These are phyloP conservation scores for Basipetospora chlamydospora DNA, from an alignment of 2,329 filamentous ascomycete genomes.

Conservation along the genomic window DNA sequence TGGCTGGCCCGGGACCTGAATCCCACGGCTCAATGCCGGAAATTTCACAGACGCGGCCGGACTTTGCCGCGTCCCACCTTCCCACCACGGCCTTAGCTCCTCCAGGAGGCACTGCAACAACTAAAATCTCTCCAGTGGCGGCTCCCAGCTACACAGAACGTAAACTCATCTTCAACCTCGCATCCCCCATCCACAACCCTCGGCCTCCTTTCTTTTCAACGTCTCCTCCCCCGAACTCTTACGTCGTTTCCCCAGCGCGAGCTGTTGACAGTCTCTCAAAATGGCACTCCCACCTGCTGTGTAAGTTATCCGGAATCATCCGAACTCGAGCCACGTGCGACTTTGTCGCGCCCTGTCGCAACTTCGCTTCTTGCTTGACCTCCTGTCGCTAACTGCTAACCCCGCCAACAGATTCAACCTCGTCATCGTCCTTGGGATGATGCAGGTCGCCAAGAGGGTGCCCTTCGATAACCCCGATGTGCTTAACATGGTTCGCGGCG, in stretches of 20 bases:
- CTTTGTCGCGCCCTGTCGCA: not conserved
- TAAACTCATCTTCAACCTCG: not conserved
- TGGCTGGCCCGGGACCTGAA: too few relatives aligned
- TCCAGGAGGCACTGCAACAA: not conserved
- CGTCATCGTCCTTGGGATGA: conserved; percentile 90
- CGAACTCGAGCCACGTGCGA: not conserved
- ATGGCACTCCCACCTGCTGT: conserved; percentile 11
- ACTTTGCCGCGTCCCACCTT: not conserved
- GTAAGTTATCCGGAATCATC: conserved; percentile 7
- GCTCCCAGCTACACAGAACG: not conserved
- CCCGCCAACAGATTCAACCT: conserved; percentile 59
- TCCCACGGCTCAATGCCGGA: conserved; percentile 1
- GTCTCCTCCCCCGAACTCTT: too few relatives aligned
- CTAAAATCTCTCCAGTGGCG: not conserved
- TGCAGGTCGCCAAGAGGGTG: conserved; percentile 94
- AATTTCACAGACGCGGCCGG: not conserved
- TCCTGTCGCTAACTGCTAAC: not conserved
- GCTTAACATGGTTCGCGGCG: conserved; percentile 39
- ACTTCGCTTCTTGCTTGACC: not conserved
- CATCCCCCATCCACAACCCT: not conserved
- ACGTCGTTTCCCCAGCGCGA: not conserved
- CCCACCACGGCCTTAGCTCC: not conserved
- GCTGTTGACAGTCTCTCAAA: conserved; percentile 5
- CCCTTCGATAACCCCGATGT: conserved; percentile 72
- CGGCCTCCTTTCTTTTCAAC: not conserved